phyloP scores from a whole-genome alignment of 805 yeast genomes.

The Metschnikowia koreensis region DNA sequence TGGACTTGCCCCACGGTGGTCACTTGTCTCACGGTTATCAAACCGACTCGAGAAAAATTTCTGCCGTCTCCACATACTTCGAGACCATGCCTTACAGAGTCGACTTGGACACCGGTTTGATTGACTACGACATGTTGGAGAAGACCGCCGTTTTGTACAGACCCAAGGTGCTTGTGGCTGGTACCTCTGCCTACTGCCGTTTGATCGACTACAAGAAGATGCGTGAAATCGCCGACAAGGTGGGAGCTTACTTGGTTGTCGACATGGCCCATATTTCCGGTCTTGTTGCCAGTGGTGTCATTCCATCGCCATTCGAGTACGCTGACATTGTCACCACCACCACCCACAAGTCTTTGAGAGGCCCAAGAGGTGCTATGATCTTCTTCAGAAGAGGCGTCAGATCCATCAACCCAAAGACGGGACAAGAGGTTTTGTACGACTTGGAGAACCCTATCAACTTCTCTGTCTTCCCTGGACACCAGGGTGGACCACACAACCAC shows the following conservation, averaged over 20 bases:
- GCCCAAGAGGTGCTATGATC: constrained; percentile 99
- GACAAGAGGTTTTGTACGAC: constrained; percentile 87
- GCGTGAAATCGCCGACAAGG: constrained; percentile 94
- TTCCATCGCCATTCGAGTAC: constrained; percentile 93
- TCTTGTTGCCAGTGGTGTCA: constrained; percentile 91
- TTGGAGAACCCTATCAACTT: constrained; percentile 94
- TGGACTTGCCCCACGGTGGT: constrained; percentile 98
- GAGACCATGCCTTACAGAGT: constrained; percentile 99
- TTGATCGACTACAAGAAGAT: constrained; percentile 94
- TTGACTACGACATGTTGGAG: constrained; percentile 94
- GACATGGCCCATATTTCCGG: constrained; percentile 99
- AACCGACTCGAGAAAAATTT: constrained; percentile 88
- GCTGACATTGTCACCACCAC: constrained; percentile 98
- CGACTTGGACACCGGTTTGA: constrained; percentile 85
- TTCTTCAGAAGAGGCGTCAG: constrained; percentile 96
- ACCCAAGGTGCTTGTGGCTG: constrained; percentile 96
- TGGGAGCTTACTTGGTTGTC: constrained; percentile 92
- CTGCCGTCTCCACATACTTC: constrained; percentile 93
- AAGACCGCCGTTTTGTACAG: constrained; percentile 87
- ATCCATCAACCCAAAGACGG: constrained; percentile 77
- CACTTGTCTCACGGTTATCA: constrained; percentile 98
- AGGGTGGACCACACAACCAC: constrained; percentile 99
- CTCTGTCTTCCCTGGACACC: constrained; percentile 99
- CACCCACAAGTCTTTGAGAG: constrained; percentile 97
- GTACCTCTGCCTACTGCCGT: constrained; percentile 97